Conservation (phyloP, 768 basidiomycete species). For the Calocybe indica region DNA sequence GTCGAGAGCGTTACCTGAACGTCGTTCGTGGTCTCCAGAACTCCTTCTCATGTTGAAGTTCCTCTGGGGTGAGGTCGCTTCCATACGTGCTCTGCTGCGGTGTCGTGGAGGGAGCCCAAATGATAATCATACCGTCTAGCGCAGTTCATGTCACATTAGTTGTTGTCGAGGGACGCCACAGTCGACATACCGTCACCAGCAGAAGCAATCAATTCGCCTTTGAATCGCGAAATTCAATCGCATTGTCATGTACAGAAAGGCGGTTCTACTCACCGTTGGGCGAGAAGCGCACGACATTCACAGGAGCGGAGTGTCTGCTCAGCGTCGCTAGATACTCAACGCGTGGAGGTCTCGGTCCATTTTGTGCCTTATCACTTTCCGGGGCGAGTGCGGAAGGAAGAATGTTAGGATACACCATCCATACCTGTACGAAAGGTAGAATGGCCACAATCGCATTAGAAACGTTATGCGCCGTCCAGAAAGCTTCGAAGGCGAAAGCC, state of each 20-base stretch:
- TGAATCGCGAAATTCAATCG: conserved; percentile 3
- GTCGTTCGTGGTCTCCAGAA: conserved; percentile 89
- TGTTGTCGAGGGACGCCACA: not conserved
- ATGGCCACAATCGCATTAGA: conserved; percentile 6
- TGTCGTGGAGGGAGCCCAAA: conserved; percentile 83
- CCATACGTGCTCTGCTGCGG: conserved; percentile 73
- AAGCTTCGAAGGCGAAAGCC: too few relatives aligned
- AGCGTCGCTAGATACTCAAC: conserved; percentile 96
- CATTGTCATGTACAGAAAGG: conserved; percentile 5
- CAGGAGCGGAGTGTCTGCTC: conserved; percentile 86
- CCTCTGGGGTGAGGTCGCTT: conserved; percentile 73
- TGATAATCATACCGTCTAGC: conserved; percentile 93
- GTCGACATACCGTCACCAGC: conserved; percentile 85
- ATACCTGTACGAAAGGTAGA: conserved; percentile 50
- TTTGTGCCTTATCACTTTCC: conserved; percentile 23
- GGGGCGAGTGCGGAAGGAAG: conserved; percentile 54
- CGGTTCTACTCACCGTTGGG: conserved; percentile 66
- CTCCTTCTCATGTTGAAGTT: conserved; percentile 87
- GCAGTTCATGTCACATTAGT: not conserved
- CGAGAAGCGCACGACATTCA: conserved; percentile 95
- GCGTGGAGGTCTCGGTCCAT: conserved; percentile 52
- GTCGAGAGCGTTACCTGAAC: conserved; percentile 53
- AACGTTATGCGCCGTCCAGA: too few relatives aligned
- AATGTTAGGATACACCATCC: conserved; percentile 94
- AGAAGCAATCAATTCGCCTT: conserved; percentile 89